Conservation (phyloP, 2,329 filamentous ascomycete species). For the Cytospora chrysosperma region DNA sequence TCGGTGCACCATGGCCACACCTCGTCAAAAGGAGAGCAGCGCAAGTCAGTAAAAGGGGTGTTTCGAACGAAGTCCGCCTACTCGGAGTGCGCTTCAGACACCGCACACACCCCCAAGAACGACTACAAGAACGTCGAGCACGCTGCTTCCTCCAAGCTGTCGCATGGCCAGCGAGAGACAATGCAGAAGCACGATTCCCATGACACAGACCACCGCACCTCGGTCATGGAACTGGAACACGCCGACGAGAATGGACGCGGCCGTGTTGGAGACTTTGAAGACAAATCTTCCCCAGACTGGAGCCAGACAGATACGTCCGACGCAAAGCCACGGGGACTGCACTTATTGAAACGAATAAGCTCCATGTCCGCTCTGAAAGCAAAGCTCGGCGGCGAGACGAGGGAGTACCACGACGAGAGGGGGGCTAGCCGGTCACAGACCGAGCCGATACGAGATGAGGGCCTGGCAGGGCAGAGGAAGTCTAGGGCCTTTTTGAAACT, state of each 20-base stretch:
- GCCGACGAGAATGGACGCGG: background rate
- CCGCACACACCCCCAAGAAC: background rate
- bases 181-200: background rate
- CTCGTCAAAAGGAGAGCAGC: background rate
- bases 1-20: background rate
- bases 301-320: background rate
- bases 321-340: background rate
- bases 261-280: background rate
- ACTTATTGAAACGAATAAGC: background rate
- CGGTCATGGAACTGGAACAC: conserved; percentile 4
- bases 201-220: background rate
- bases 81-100: background rate
- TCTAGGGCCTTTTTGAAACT: conserved; percentile 4
- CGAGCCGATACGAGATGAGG: background rate
- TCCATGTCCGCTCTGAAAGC: conserved; percentile 1
- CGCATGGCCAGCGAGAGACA: background rate
- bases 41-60: conserved; percentile 1
- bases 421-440: background rate
- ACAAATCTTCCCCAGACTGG: background rate
- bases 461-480: background rate
- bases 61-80: background rate
- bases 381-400: background rate
- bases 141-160: background rate
- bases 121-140: background rate
- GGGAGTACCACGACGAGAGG: background rate